Percentiles rank a stretch among this genome's conserved stretches.
These are phyloP conservation scores for Linum lewisii DNA, from an alignment of 345 rosid species.

Conservation along the genomic window DNA sequence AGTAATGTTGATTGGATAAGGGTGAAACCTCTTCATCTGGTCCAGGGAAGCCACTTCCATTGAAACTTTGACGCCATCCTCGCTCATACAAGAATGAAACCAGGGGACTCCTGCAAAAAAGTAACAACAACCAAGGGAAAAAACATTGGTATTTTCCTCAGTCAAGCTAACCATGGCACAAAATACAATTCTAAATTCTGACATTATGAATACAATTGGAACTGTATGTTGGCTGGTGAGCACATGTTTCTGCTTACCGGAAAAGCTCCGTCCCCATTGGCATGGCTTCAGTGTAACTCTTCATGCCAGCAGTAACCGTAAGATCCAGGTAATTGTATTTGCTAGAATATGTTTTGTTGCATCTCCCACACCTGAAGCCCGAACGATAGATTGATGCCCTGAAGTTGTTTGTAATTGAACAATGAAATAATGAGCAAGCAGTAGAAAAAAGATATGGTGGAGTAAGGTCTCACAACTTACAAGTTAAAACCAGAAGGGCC, in stretches of 20 bases:
- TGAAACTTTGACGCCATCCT: slow-evolving; percentile 89
- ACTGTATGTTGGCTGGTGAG: no score
- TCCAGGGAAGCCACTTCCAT: slow-evolving; percentile 84
- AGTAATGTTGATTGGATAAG: background rate
- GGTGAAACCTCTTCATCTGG: slow-evolving; percentile 73
- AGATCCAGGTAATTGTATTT: slow-evolving; percentile 74
- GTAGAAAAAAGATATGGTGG: background rate
- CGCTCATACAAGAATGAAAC: slow-evolving; percentile 89
- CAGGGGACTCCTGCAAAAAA: slow-evolving; percentile 64
- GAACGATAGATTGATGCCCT: slow-evolving; percentile 85
- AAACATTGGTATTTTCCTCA: background rate
- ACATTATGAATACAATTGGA: background rate
- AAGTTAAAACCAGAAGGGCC: slow-evolving; percentile 85
- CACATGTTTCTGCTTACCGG: slow-evolving; percentile 34
- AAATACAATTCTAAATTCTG: background rate
- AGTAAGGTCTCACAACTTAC: slow-evolving; percentile 35
- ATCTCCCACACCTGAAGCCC: slow-evolving; percentile 72
- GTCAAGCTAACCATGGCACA: no score
- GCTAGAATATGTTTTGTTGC: slow-evolving; percentile 78
- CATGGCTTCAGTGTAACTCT: slow-evolving; percentile 55
- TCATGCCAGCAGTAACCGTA: slow-evolving; percentile 64
- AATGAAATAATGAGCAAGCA: background rate
- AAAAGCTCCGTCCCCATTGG: slow-evolving; percentile 69
- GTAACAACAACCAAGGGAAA: slow-evolving; percentile 11
- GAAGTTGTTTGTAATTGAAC: slow-evolving; percentile 15